Percentiles rank a stretch among this genome's conserved stretches.
Conservation (phyloP, 1,284 basidiomycete genomes). For the Ustilago bromivora region DNA sequence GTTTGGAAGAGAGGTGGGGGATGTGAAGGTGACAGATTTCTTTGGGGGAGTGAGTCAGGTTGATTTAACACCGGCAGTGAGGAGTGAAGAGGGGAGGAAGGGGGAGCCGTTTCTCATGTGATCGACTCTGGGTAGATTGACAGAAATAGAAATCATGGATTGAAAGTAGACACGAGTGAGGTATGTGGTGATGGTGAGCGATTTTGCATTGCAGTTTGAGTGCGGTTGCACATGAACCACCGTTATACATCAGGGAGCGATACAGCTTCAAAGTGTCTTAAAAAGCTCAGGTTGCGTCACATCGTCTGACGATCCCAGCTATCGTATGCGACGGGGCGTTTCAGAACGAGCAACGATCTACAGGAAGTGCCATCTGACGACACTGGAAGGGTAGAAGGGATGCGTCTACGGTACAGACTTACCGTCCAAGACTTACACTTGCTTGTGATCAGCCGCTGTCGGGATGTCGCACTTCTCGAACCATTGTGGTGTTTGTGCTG, state of each 20-base stretch:
- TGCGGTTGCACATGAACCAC: neutral
- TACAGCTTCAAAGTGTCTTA: neutral
- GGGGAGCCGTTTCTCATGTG: conserved; percentile 23
- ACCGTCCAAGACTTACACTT: neutral
- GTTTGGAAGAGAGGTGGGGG: conserved; percentile 77
- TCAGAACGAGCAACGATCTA: neutral
- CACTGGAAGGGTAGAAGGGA: neutral
- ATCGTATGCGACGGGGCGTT: neutral
- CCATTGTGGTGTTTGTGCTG: too few species aligned
- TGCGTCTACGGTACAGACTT: neutral
- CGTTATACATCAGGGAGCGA: neutral
- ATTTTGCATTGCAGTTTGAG: neutral
- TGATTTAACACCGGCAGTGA: conserved; percentile 72
- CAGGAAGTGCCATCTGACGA: neutral
- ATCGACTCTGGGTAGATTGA: neutral
- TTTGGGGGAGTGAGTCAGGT: conserved; percentile 91
- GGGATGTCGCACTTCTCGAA: too few species aligned
- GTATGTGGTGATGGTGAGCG: neutral
- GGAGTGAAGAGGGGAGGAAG: neutral
- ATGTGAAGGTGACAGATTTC: conserved; percentile 91
- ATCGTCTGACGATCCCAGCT: neutral
- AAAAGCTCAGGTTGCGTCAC: neutral
- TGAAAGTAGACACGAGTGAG: neutral
- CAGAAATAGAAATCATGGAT: neutral
- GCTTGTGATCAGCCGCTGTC: neutral